phyloP scores from a whole-genome alignment of 164 flowering plant species.

The Cinnamomum chago region DNA sequence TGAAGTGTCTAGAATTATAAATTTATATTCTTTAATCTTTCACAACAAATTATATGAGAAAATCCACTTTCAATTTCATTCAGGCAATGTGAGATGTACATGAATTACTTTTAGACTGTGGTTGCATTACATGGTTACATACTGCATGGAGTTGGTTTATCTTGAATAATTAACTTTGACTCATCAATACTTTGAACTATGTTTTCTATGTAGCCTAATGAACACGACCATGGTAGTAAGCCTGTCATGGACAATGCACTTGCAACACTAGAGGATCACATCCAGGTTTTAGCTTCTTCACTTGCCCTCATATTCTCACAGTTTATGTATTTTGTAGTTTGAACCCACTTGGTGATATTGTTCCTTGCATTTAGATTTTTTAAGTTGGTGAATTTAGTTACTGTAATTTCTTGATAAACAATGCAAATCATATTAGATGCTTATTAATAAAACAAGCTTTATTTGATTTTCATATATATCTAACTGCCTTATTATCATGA shows the following conservation, averaged over 20 bases:
- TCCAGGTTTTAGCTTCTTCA: slow-evolving; percentile 50
- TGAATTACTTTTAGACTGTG: too few species aligned
- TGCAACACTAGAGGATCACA: slow-evolving; percentile 70
- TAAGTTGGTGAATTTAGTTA: neutral
- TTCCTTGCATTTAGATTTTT: neutral
- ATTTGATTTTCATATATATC: neutral
- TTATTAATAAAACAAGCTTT: too few species aligned
- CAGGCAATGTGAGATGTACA: too few species aligned
- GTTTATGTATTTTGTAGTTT: neutral
- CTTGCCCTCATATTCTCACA: neutral
- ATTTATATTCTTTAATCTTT: too few species aligned
- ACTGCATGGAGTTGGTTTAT: neutral
- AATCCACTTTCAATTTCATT: too few species aligned
- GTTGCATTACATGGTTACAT: neutral
- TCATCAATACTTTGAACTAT: neutral
- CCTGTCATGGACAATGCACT: slow-evolving; percentile 49
- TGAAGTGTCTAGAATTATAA: too few species aligned
- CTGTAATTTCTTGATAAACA: neutral
- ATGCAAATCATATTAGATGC: neutral
- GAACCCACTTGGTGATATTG: neutral
- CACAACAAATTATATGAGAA: too few species aligned
- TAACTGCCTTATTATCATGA: neutral
- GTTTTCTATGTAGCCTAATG: slow-evolving; percentile 60
- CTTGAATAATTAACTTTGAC: neutral
- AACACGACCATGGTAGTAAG: slow-evolving; percentile 61